Evolutionary conservation across 192 early-diverging fungal species (phyloP).

Genomic region (Phycomyces nitens): DNA sequence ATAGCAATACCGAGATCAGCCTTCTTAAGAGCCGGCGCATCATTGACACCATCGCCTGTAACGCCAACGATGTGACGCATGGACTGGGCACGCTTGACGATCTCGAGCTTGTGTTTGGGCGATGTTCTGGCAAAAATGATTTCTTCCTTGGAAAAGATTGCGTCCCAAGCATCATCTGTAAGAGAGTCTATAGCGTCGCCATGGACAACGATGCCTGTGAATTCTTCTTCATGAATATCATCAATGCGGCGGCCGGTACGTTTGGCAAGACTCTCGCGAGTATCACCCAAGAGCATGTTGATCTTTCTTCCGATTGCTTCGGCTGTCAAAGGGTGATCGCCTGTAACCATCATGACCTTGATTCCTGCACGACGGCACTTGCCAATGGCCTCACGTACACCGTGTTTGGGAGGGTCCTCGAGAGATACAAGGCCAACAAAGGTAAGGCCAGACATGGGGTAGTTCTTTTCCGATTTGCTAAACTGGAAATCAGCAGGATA

Average conservation of each 20-base stretch:
- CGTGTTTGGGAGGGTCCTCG: conserved; percentile 97
- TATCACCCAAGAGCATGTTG: conserved; percentile 90
- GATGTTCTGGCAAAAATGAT: conserved; percentile 96
- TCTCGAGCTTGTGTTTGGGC: conserved; percentile 95
- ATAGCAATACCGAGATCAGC: conserved; percentile 97
- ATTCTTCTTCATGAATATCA: conserved; percentile 75
- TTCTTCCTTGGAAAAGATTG: conserved; percentile 90
- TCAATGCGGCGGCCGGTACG: conserved; percentile 58
- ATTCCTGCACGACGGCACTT: conserved; percentile 90
- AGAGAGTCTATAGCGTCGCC: conserved; percentile 83
- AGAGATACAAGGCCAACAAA: conserved; percentile 89
- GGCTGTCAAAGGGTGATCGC: conserved; percentile 93
- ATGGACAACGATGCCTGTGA: conserved; percentile 87
- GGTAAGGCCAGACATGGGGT: conserved; percentile 59
- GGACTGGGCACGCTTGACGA: conserved; percentile 87
- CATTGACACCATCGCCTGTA: conserved; percentile 87
- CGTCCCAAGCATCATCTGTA: conserved; percentile 85
- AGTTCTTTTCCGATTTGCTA: conserved; percentile 71
- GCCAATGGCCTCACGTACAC: conserved; percentile 96
- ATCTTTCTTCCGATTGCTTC: conserved; percentile 96
- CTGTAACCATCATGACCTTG: conserved; percentile 99
- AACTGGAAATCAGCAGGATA: conserved; percentile 78
- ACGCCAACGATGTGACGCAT: conserved; percentile 97
- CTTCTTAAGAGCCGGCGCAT: conserved; percentile 94
- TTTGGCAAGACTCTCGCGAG: conserved; percentile 72